These are phyloP conservation scores for Brassica juncea DNA, from an alignment of 345 rosid species.

Conservation along the genomic window DNA sequence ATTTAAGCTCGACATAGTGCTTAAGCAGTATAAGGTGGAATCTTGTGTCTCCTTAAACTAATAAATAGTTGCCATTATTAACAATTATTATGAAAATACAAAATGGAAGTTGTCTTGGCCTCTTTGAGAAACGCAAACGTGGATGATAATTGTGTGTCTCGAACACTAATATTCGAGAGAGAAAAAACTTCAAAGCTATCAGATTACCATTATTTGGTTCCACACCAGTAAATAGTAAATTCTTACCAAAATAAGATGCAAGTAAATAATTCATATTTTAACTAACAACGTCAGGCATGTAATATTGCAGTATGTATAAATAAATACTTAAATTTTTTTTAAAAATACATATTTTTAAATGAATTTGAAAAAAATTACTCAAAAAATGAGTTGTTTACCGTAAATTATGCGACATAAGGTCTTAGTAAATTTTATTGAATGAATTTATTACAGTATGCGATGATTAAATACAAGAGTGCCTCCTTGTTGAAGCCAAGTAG, in stretches of 20 bases:
- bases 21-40: slow-evolving; percentile 27
- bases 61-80: slow-evolving; percentile 1
- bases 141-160: not conserved
- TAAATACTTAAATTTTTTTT: too few species aligned
- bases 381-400: too few species aligned
- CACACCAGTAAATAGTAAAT: too few species aligned
- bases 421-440: not conserved
- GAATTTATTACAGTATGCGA: not conserved
- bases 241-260: too few species aligned
- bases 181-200: too few species aligned
- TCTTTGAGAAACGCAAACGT: slow-evolving; percentile 4
- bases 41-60: not conserved
- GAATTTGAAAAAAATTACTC: too few species aligned
- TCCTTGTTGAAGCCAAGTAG: slow-evolving; percentile 34
- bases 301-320: too few species aligned
- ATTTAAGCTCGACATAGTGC: slow-evolving; percentile 27
- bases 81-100: slow-evolving; percentile 18
- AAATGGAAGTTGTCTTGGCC: slow-evolving; percentile 16
- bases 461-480: slow-evolving; percentile 7
- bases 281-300: too few species aligned
- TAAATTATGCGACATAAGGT: too few species aligned
- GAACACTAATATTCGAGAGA: not conserved
- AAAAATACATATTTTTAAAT: too few species aligned
- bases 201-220: too few species aligned
- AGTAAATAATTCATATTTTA: too few species aligned